Base-by-base conservation (phyloP, 169 alveolate species). In the Eimeria necatrix region DNA sequence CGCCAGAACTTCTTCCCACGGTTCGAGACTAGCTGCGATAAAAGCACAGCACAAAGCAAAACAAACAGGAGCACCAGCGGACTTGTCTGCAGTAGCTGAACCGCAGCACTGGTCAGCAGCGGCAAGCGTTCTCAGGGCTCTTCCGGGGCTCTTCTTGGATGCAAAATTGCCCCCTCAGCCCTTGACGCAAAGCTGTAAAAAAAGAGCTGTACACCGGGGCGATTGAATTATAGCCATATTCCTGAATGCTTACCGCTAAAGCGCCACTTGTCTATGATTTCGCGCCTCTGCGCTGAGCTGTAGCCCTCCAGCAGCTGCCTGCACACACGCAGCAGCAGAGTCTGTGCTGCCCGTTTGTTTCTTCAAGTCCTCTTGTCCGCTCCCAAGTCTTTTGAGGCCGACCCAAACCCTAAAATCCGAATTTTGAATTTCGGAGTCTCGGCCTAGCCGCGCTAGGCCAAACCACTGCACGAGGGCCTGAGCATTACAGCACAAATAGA, bases 241-340 rank as follows among this genome's bases (percentile, higher is more conserved):
- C 68, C 68, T 56, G 22, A 56, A 56, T 10, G 2, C 68, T 56
- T 56, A 56, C 24, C 83, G 51, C 52, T 22, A 71, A 71, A 24
- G 52, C 68, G 68, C 83, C 83, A 71, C 20, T 71, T 71, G 51
- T 71, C 83, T 20, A 71, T 32, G 52, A 71, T 71, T 48, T 71
- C 83, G 6, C 51, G 83, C 83, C 83, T 22, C 83, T 71, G 83
- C 14, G 83, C 83, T 71, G 83, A 71, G 83, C 83, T 71, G 83
- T 26, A 71, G 4, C 83, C 83, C 83, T 71, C 83, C 83, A 71
- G 46, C 46, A 71, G 83, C 83, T 71, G 83, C 83, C 83, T 71
- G 51, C 24, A 71, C 83, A 2, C 68, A 22, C 83, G 52, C 18
- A 61, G 24, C 74, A 61, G 22, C 74, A 61, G 74, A 9, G 9